Evolutionary conservation across 306 rosid genomes (phyloP).

Genomic region (Vigna trinervia): DNA sequence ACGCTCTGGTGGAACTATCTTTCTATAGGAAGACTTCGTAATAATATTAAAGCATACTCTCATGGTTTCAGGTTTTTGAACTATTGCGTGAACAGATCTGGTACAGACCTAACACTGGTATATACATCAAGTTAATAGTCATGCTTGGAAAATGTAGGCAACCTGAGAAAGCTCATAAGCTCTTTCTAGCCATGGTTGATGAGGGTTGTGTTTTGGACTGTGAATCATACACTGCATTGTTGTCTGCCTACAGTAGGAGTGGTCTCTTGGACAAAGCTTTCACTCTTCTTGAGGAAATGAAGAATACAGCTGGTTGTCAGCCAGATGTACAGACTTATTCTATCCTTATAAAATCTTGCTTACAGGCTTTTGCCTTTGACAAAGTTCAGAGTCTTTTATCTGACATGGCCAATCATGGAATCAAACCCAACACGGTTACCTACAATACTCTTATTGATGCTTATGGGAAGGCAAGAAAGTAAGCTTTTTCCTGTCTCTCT

Average conservation of each 20-base stretch:
- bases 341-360: conserved; percentile 86
- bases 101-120: conserved; percentile 78
- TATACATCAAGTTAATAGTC: conserved; percentile 83
- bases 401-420: conserved; percentile 72
- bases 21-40: conserved; percentile 12
- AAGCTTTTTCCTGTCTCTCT: conserved; percentile 44
- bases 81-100: conserved; percentile 84
- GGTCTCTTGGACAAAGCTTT: conserved; percentile 83
- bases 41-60: conserved; percentile 36
- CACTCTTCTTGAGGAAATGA: conserved; percentile 79
- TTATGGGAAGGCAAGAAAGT: conserved; percentile 91
- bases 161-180: conserved; percentile 80
- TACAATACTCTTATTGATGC: conserved; percentile 89
- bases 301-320: conserved; percentile 68
- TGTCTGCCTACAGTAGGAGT: conserved; percentile 91
- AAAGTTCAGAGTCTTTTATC: conserved; percentile 75
- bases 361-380: conserved; percentile 75
- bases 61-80: conserved; percentile 77
- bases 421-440: conserved; percentile 85
- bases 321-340: conserved; percentile 95
- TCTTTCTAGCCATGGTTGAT: conserved; percentile 82
- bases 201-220: conserved; percentile 74
- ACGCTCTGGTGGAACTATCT: conserved; percentile 8
- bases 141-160: conserved; percentile 98
- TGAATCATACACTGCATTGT: conserved; percentile 87